Evolutionary conservation across 495 filamentous ascomycete species (phyloP), one percentile per base, ranked within the genome.

Genomic region (Aspergillus campestris): DNA sequence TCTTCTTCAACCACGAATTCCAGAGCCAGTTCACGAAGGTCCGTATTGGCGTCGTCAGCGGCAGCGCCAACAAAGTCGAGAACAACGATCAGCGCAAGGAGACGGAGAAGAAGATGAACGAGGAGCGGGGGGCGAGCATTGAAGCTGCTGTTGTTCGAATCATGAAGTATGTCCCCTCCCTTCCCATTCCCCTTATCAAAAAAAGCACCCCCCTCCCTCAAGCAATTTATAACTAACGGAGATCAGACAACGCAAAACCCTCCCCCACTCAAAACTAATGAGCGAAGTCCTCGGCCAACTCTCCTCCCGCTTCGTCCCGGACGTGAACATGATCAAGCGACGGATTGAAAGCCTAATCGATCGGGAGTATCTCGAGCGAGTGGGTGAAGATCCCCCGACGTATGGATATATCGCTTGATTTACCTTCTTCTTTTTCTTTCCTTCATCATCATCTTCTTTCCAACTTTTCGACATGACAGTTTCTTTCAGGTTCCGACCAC

Each of bases 311-410:
- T 99, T 99, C 69, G 82, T 83, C 47, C 94, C 92, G 0, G 91
- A 97, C 48, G 73, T 96, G 30, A 73, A 75, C 33, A 86, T 97
- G 75, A 83, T 97, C 66, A 99, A 99, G 71, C 82, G 80, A 58
- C 80, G 86, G n/a, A 87, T 99, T 46, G 92, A 99, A 61, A 86
- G 84, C 53, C 64, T 99, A 51, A 92, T 99, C 42, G 82, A 85
- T 49, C 77, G 89, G 37, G 92, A 99, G 58, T 99, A 96, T 56
- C 66, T 99, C n/a, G 91, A 94, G 63, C 80, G 92, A 24, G 70
- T 91, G 0, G 84, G 89, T 13, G 79, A 81, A 29, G 78, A 83
- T 9, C 67, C 74, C 5, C 74, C 87, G 2, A 78, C 81, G 1
- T 95, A 95, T 56, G 73, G 77, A 31, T 95, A 95, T 59, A 60